Base-by-base conservation (phyloP, 768 basidiomycete genomes). In the Asterophora lycoperdoides region DNA sequence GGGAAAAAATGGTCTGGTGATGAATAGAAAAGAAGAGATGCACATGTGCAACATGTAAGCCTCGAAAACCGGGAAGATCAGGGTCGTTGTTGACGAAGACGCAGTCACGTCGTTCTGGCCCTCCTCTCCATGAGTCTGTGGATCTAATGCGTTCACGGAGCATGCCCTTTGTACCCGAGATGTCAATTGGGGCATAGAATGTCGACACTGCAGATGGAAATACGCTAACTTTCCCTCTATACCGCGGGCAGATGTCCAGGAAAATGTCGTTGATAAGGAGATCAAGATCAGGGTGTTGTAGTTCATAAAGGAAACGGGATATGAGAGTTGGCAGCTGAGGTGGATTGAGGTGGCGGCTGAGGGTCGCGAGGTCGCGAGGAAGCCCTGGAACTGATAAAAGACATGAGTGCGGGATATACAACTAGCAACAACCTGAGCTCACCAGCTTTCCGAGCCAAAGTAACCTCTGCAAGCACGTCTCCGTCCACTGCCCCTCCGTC, bases 101-200 rank as follows among this genome's bases (percentile, higher is more conserved):
- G 2, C 56, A 65, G 40, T 70, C 64, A 4, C 46, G 47, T n/a
- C n/a, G 44, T 11, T 38, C 44, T 9, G 54, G 35, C 0, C 57
- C 54, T n/a, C n/a, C n/a, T n/a, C n/a, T n/a, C n/a, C n/a, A n/a
- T n/a, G n/a, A n/a, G n/a, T n/a, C n/a, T n/a, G n/a, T n/a, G n/a
- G n/a, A n/a, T n/a, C n/a, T n/a, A 37, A 70, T 65, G 0, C 41
- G 47, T 39, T 70, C 60, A 5, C 52, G 48, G 18, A 59, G 46
- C 64, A 65, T 66, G 0, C 64, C 59, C 8, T 57, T 54, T 8
- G 42, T 38, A 1, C 64, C 59, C 20, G 44, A 59, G 0, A 53
- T 32, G 18, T 67, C 58, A 48, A 60, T 64, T 2, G 65, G 63
- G 2, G 65, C 59, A 48, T 58, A 56, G 50, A 60, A 62, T 6